Conservation (phyloP, 805 yeast species). For the Debaryomyces maramus region DNA sequence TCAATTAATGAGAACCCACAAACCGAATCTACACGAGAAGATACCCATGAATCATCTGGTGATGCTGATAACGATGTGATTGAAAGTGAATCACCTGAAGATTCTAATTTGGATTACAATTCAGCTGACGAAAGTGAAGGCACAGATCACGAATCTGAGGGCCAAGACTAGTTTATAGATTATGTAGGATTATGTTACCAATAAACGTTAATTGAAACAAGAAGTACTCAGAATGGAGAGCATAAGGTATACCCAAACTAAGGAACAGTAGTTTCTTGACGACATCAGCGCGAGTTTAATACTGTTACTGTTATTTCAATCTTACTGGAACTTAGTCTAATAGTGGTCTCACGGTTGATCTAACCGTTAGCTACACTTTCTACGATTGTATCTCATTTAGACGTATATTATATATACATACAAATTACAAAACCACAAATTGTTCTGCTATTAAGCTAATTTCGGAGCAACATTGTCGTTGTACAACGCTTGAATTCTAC, state of each 20-base stretch:
- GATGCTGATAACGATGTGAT: neutral
- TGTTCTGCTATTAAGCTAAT: slow-evolving; percentile 7
- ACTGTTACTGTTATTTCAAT: too few species aligned
- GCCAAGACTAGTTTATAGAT: neutral
- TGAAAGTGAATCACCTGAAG: neutral
- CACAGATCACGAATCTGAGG: neutral
- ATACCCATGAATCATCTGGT: neutral
- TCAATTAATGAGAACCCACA: neutral
- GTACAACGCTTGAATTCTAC: slow-evolving; percentile 21
- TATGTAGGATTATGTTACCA: too few species aligned
- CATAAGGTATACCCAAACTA: too few species aligned
- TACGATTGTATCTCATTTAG: neutral
- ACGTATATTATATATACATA: slow-evolving; percentile 2
- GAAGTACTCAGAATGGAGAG: too few species aligned
- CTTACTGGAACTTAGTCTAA: too few species aligned
- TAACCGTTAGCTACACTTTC: neutral
- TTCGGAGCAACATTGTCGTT: slow-evolving; percentile 21
- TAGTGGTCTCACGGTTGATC: too few species aligned
- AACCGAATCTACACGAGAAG: neutral
- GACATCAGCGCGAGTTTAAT: too few species aligned
- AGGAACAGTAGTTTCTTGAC: too few species aligned
- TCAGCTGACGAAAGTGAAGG: neutral
- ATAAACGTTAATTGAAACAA: too few species aligned
- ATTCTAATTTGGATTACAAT: neutral
- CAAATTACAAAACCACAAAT: too few species aligned